These are phyloP conservation scores for Fusarium lateritium DNA, from an alignment of 2,329 filamentous ascomycete genomes.

Conservation along the genomic window DNA sequence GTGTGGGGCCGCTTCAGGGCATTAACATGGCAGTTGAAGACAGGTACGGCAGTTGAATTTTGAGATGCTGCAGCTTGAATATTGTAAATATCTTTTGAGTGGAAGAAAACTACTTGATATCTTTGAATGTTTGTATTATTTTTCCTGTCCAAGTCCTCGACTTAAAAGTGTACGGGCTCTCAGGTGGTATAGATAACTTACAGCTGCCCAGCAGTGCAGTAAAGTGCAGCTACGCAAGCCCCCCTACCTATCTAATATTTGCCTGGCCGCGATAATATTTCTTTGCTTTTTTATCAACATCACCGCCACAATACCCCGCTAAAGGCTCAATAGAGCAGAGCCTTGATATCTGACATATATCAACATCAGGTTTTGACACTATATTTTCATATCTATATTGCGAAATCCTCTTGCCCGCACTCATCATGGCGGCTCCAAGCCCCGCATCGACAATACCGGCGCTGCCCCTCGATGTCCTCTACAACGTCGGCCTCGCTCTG, in stretches of 20 bases:
- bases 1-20: conserved; percentile 31
- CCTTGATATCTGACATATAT: no score
- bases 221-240: background rate
- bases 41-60: conserved; percentile 1
- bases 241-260: background rate
- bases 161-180: no score
- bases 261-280: background rate
- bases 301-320: no score
- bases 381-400: background rate
- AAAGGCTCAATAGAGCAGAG: no score
- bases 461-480: conserved; percentile 34
- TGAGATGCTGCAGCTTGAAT: no score
- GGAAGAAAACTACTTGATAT: no score
- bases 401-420: background rate
- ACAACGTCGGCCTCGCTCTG: conserved; percentile 22
- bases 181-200: no score
- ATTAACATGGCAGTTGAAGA: background rate
- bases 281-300: conserved; percentile 15
- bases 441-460: conserved; percentile 1
- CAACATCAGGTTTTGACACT: background rate
- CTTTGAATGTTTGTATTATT: no score
- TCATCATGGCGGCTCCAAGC: conserved; percentile 12
- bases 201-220: no score
- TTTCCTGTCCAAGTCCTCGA: no score
- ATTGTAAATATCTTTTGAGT: no score